Evolutionary conservation across 2,329 filamentous ascomycete genomes (phyloP), one percentile per base, ranked within the genome.

Genomic region (Pleomassaria siparia): DNA sequence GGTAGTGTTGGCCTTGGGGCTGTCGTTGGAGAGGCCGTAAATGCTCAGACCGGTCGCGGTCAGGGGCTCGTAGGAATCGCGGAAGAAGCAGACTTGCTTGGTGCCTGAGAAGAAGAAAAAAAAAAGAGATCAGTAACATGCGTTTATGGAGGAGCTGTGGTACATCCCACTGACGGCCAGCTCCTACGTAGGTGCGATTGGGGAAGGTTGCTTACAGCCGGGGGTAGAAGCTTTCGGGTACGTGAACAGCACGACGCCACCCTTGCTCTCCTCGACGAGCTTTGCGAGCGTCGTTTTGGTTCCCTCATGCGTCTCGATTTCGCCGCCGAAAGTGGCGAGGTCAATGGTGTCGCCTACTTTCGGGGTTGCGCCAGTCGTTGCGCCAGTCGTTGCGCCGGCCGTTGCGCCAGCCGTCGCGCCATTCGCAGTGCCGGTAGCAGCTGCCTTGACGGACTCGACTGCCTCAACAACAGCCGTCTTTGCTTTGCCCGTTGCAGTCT

Each of bases 151-250:
- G n/a, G n/a, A n/a, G n/a, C n/a, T n/a, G n/a, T n/a, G n/a, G n/a
- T n/a, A n/a, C n/a, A n/a, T n/a, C n/a, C n/a, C n/a, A n/a, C n/a
- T n/a, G 47, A 66, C 20, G 65, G 57, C 43, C 22, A 30, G 8
- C 18, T 13, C 20, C 36, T 20, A n/a, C 10, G 15, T 13, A 30
- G 41, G 18, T 46, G 35, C 44, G 21, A 33, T 30, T 16, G 36
- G 40, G 29, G 36, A 28, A n/a, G n/a, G n/a, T n/a, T 9, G 76
- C 89, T 82, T 84, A 96, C 92, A 97, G 54, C 92, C 92, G 29
- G 90, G 89, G 18, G 94, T 99, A 22, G 88, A 94, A 11, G 94
- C 94, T 75, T 88, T 95, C 49, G 94, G 94, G 68, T 97, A 97
- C 25, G 91, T 96, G 72, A 99, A 96, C 24, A 97, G 76, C 26